Base-by-base conservation (phyloP, 768 basidiomycete species). In the Epithele typhae region DNA sequence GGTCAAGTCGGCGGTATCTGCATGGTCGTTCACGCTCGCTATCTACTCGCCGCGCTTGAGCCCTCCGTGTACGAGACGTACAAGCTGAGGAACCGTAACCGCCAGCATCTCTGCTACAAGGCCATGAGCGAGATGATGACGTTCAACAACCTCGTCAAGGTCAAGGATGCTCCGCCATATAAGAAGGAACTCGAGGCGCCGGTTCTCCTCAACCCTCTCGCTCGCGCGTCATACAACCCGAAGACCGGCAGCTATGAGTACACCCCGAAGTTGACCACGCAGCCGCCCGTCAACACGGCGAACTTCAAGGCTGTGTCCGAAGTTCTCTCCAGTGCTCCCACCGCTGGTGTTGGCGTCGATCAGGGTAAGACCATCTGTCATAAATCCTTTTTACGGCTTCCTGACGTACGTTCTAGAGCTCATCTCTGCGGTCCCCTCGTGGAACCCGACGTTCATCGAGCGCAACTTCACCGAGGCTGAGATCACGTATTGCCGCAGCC, bases 1-100 rank as follows among this genome's bases (percentile, higher is more conserved):
- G 94, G 96, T 59, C 96, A 97, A 78, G 95, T 97, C 52, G 96
- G 96, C 43, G 96, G 96, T 45, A 88, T 82, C 46, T 88, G 84
- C 36, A 76, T 94, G 54, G 73, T 97, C 58, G 62, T 98, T 40
- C 85, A 98, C 64, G 94, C 96, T 52, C 87, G 91, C 55, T 91
- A 90, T 70, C 76, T 96, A 53, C 82, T 94, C 53, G 95, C 86
- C 33, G 76, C 87, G 9, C 70, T 97, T 30, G 82, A 92, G 50
- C 81, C 90, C 1, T 73, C 79, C n/a, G 65, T 74, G 51, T 94
- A 93, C 58, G 78, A 82, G 41, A 68, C 72, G n/a, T 98, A 99
- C 74, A 77, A 74, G 64, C 65, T 63, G 49, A 82, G 76, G 60
- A 87, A 86, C 66, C 76, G 68, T 38, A 70, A 63, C 53, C 90